These are phyloP conservation scores for Colletotrichum sp. DNA, from an alignment of 2,329 filamentous ascomycete genomes.

Conservation along the genomic window DNA sequence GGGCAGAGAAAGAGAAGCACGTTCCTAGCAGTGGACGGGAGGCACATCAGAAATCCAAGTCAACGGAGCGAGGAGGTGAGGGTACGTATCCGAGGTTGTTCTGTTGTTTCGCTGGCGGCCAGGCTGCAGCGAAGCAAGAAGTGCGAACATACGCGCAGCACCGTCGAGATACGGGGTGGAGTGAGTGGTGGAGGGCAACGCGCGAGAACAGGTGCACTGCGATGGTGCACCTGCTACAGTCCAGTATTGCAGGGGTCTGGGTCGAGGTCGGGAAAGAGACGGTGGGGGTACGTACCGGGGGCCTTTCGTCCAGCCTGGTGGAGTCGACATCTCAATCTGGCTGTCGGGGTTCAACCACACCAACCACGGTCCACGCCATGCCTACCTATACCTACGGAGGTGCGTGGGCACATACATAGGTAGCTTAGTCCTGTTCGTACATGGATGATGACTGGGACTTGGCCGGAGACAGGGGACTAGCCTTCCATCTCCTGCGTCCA, in stretches of 20 bases:
- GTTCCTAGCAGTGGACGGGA: background rate
- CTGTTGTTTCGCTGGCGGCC: background rate
- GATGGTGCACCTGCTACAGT: background rate
- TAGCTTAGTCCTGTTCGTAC: background rate
- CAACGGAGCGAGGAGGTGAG: background rate
- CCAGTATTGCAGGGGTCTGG: background rate
- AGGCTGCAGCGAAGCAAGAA: background rate
- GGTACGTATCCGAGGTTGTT: background rate
- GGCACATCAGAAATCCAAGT: background rate
- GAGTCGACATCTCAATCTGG: background rate
- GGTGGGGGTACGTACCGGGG: slow-evolving; percentile 12
- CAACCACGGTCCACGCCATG: background rate
- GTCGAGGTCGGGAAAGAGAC: background rate
- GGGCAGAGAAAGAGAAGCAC: background rate
- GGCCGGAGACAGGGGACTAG: background rate
- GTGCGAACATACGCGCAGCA: background rate
- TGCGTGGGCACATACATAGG: no score
- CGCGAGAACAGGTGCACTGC: background rate
- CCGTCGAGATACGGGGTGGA: background rate
- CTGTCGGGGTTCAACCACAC: background rate
- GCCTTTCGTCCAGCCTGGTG: background rate
- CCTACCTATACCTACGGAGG: background rate
- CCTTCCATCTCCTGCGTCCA: background rate
- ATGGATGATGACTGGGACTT: background rate
- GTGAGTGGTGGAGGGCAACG: background rate